Base-by-base conservation (phyloP, 768 basidiomycete genomes). In the Psilocybe tampanensis region DNA sequence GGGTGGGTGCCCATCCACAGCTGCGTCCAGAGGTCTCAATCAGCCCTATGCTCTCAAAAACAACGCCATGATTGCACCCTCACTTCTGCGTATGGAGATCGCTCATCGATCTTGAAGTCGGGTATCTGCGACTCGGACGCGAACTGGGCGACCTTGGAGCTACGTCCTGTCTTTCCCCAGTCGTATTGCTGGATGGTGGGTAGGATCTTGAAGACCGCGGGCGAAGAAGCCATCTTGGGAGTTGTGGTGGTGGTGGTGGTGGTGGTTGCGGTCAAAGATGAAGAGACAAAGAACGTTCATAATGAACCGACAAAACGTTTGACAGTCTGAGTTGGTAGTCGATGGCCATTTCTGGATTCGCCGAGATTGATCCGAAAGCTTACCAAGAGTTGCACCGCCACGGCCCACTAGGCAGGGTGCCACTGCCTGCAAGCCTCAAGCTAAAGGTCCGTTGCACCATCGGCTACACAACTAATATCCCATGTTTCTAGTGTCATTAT, bases 1-100 rank as follows among this genome's bases (percentile, higher is more conserved):
- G 91, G 82, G 65, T 98, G 97, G 0, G 97, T 98, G 9, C 97
- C 97, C 96, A 98, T 98, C 97, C 97, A 99, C 43, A 99, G 77
- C 95, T 98, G 68, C 52, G 13, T 33, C 5, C 29, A 22, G 34
- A 50, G n/a, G 22, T 2, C 2, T 63, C 39, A 60, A 44, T 47
- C 15, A 66, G 58, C 55, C 44, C 43, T 41, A 29, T 17, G 23
- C 17, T 43, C 39, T n/a, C 17, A 22, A 42, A 33, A 54, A 52
- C 19, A 17, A 18, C 34, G 21, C n/a, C 21, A 34, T 51, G 36
- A 39, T 39, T 4, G 42, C 44, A n/a, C n/a, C 62, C 85, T 50
- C 70, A 94, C 96, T 86, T 99, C 96, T 23, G 97, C 96, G 69
- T 98, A 98, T 2, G 94, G 92, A 58, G 82, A 80, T 18, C 76